Conservation (phyloP, 139 green algal genomes). For the Protoeuglena noctilucae region DNA sequence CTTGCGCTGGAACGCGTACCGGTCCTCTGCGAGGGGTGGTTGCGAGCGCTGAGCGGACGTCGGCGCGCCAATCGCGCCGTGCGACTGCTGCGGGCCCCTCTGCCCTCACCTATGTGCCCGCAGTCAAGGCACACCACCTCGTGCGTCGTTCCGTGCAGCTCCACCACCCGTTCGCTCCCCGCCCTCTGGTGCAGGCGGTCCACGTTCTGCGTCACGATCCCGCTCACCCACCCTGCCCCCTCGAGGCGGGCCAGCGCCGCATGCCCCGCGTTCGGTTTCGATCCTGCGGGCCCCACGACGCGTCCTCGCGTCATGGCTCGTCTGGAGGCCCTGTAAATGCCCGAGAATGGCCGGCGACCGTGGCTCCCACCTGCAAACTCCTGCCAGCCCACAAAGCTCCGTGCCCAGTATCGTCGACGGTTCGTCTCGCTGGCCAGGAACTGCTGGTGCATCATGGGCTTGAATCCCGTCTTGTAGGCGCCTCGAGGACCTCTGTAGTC, state of each 20-base stretch:
- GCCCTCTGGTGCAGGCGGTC: slow-evolving; percentile 74
- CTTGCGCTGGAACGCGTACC: slow-evolving; percentile 4
- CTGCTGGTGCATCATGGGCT: slow-evolving; percentile 87
- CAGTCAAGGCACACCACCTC: too few relatives aligned
- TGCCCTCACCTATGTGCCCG: too few relatives aligned
- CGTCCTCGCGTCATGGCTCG: too few relatives aligned
- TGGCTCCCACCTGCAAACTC: too few relatives aligned
- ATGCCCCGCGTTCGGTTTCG: slow-evolving; percentile 54
- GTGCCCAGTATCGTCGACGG: slow-evolving; percentile 65
- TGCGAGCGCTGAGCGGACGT: slow-evolving; percentile 14
- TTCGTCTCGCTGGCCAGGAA: slow-evolving; percentile 20
- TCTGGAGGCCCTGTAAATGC: too few relatives aligned
- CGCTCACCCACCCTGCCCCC: slow-evolving; percentile 29
- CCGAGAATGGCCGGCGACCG: too few relatives aligned
- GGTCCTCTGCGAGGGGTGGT: slow-evolving; percentile 1
- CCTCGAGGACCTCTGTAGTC: slow-evolving; percentile 76
- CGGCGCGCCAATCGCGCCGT: slow-evolving; percentile 28
- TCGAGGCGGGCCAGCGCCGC: slow-evolving; percentile 42
- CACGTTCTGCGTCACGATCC: slow-evolving; percentile 90
- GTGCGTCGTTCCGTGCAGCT: slow-evolving; percentile 89
- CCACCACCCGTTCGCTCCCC: slow-evolving; percentile 38
- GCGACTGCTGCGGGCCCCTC: slow-evolving; percentile 30
- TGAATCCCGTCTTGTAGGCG: slow-evolving; percentile 85
- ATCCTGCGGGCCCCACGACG: slow-evolving; percentile 8
- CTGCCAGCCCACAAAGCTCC: slow-evolving; percentile 69